Evolutionary conservation across 306 rosid species (phyloP).

Genomic region (Medicago truncatula): MtrunA17r5.0-ANR NC_053049.1:47008501-47009000

Average conservation of each 20-base stretch:
- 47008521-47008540: background rate
- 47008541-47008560: constrained; percentile 18
- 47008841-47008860: constrained; percentile 24
- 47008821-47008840: background rate
- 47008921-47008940: background rate
- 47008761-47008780: background rate
- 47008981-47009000: constrained; percentile 27
- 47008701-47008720: background rate
- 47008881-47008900: background rate
- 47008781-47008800: constrained; percentile 39
- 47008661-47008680: constrained; percentile 35
- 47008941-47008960: background rate
- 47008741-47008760: constrained; percentile 39
- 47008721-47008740: constrained; percentile 34
- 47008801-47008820: constrained; percentile 32
- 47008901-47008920: constrained; percentile 23
- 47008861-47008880: constrained; percentile 1
- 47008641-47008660: constrained; percentile 32
- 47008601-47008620: constrained; percentile 27
- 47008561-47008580: background rate
- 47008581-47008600: constrained; percentile 35
- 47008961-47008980: background rate
- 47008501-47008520: constrained; percentile 29
- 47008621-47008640: constrained; percentile 27
- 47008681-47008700: constrained; percentile 22